phyloP scores from a whole-genome alignment of 495 filamentous ascomycete species.

The Tuber indicum region DNA sequence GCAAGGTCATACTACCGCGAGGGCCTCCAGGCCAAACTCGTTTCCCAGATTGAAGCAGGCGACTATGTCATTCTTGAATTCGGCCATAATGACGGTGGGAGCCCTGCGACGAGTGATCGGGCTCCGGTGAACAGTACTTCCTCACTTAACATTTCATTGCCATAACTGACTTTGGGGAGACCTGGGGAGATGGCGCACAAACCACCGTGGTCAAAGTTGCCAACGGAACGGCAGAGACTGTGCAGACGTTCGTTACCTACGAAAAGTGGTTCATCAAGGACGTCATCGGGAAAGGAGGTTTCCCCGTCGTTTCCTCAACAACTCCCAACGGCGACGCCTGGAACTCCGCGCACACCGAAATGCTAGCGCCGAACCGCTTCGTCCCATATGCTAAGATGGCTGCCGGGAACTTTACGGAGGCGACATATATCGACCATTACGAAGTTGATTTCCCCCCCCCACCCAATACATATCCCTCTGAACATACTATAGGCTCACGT shows the following conservation, averaged over 20 bases:
- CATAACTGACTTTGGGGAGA: conserved; percentile 12
- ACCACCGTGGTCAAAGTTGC: conserved; percentile 29
- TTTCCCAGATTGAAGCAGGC: conserved; percentile 42
- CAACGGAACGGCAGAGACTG: conserved; percentile 33
- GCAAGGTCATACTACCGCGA: conserved; percentile 48
- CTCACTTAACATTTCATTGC: not conserved
- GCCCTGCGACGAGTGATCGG: conserved; percentile 45
- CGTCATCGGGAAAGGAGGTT: conserved; percentile 55
- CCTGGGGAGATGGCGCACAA: conserved; percentile 19
- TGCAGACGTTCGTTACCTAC: conserved; percentile 40
- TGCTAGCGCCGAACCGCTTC: conserved; percentile 46
- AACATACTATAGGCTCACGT: not conserved
- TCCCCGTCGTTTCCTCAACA: conserved; percentile 56
- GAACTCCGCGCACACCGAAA: conserved; percentile 49
- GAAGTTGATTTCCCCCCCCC: conserved; percentile 44
- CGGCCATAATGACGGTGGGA: conserved; percentile 52
- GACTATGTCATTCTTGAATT: conserved; percentile 52
- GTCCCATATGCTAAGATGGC: conserved; percentile 54
- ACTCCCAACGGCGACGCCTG: conserved; percentile 59
- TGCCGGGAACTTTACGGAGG: conserved; percentile 45
- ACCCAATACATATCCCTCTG: not conserved
- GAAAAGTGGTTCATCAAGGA: conserved; percentile 40
- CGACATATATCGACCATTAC: conserved; percentile 57
- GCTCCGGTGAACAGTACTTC: conserved; percentile 12
- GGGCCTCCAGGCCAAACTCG: conserved; percentile 45